These are phyloP conservation scores for Clathrus columnatus DNA, from an alignment of 768 basidiomycete species.

Conservation along the genomic window DNA sequence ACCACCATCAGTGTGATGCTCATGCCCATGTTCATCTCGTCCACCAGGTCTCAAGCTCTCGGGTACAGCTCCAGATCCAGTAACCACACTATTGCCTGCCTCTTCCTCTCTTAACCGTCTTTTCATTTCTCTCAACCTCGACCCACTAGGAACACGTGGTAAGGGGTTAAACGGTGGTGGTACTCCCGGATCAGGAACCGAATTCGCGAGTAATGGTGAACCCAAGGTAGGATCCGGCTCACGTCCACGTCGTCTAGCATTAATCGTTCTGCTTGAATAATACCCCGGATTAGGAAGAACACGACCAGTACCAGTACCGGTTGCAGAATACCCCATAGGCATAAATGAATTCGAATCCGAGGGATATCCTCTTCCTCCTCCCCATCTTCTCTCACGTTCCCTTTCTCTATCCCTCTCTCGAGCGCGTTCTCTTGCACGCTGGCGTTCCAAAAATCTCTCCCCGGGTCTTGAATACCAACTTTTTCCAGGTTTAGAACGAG, in stretches of 20 bases:
- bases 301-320: background rate
- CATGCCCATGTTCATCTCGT: background rate
- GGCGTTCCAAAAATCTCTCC: background rate
- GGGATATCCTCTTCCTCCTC: background rate
- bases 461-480: background rate
- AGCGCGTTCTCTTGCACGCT: too few relatives aligned
- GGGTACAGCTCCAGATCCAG: background rate
- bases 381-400: background rate
- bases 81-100: background rate
- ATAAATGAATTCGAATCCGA: too few relatives aligned
- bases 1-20: too few relatives aligned
- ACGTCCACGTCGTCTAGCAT: too few relatives aligned
- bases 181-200: too few relatives aligned
- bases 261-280: background rate
- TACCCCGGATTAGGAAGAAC: background rate
- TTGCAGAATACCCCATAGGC: too few relatives aligned
- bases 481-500: background rate
- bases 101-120: background rate
- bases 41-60: background rate
- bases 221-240: too few relatives aligned
- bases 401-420: background rate
- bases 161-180: background rate
- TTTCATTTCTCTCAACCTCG: background rate
- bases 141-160: background rate
- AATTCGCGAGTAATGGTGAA: too few relatives aligned